Base-by-base conservation (phyloP, 2,329 filamentous ascomycete species). In the Simplicillium sp. region DNA sequence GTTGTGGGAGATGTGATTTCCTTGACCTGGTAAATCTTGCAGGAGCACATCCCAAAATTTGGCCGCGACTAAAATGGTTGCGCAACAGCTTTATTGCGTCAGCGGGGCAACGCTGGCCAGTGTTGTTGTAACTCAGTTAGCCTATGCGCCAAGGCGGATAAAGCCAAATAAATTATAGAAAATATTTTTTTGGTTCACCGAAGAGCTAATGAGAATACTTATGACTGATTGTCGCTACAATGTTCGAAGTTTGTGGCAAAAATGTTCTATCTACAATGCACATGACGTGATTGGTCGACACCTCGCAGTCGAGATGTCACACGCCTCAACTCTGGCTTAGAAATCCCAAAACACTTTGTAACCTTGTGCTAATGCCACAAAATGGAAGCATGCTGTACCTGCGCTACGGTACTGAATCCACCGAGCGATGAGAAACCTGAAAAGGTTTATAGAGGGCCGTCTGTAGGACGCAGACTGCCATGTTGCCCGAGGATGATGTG, bases 401-500 rank as follows among this genome's bases (percentile, higher is more conserved):
- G 83, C 59, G 79, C 82, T 25, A 68, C 67, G 17, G 61, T 80
- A 18, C 70, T 87, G 9, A 25, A 25, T 9, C 20, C 20, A 18
- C 66, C 71, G 34, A 65, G 71, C 4, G 66, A 74, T 25, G 67
- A 39, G 15, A 38, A 71, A 39, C 66, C 70, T 29, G 64, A 67
- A 20, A 69, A 68, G 50, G 69, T 66, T 32, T 80, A 82, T 63
- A 85, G 82, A 55, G 70, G 75, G 12, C 61, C 75, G 3, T 68
- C 73, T 18, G 65, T 70, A 37, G 73, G 82, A 53, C 74, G 82
- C 39, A 65, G 70, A 45, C 66, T 87, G 25, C 69, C 71, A 29
- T 90, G 86, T 58, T 90, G 85, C 58, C 67, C 66, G 35, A 73
- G 85, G 40, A 66, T 78, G 32, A 84, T 90, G 53, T 92, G 85